A percentile compares a stretch with the other conserved stretches of the same genome.
Evolutionary conservation across 139 green algal species (phyloP).

Genomic region (Haematococcus lacustris): DNA sequence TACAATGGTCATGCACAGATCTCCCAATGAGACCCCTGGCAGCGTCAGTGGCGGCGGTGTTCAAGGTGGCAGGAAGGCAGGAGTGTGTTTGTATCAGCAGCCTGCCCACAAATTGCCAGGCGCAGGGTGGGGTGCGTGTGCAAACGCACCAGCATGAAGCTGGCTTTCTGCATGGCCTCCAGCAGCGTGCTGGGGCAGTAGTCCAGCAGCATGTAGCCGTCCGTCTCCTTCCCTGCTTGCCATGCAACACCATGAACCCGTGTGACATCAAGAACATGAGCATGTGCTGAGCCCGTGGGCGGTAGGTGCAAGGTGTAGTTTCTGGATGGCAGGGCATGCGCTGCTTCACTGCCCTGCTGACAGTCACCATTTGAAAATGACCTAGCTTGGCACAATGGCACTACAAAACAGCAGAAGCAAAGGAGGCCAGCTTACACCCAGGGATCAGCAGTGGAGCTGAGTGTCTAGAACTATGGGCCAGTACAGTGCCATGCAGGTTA

Average conservation of each 20-base stretch:
- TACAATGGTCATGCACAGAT: neutral
- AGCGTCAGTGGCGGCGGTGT: no score
- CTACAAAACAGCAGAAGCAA: neutral
- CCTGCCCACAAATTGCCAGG: no score
- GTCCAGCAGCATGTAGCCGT: constrained; percentile 76
- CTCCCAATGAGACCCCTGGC: no score
- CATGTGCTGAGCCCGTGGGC: neutral
- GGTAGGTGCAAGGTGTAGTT: neutral
- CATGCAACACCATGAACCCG: neutral
- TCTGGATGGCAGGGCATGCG: neutral
- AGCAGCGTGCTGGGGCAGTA: constrained; percentile 63
- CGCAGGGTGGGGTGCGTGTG: no score
- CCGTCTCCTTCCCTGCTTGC: constrained; percentile 34
- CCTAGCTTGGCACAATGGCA: neutral
- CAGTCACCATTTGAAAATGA: neutral
- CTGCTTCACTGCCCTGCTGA: neutral
- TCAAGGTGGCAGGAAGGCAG: no score
- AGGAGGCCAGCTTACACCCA: neutral
- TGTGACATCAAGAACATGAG: neutral
- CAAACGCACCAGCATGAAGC: constrained; percentile 32
- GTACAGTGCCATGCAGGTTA: neutral
- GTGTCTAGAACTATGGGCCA: neutral
- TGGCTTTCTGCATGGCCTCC: constrained; percentile 31
- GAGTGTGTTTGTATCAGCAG: no score
- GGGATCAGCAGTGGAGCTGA: neutral